Evolutionary conservation across 345 rosid genomes (phyloP), one percentile per base, ranked within the genome.

Genomic region (Brassica carinata): DNA sequence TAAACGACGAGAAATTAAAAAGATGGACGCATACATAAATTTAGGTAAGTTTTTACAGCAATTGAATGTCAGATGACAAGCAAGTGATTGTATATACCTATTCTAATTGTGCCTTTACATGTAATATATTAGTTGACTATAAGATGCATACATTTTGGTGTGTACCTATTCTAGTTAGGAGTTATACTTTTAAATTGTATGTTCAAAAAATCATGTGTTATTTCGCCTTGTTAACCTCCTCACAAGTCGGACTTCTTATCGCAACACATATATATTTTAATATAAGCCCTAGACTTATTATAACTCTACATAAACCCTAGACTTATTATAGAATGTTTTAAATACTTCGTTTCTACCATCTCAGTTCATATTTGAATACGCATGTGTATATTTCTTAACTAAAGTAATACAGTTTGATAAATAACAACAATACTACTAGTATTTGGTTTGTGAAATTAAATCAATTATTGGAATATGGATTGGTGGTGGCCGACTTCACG

Each of bases 401-500:
- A 5, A 19, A 55, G 40, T n/a, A 5, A 23, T 23, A 65, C 5
- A 38, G 7, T 62, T 14, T 23, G 18, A 9, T 7, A 43, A 10
- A 29, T 6, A 43, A 4, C 38, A 63, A 14, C 27, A 30, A n/a
- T 8, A 67, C 13, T 26, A 26, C 17, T 11, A 23, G 33, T 61
- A 61, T 8, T 6, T 76, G 55, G 65, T 63, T 78, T 36, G 72
- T 53, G 65, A 53, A 38, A 10, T 59, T 15, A 62, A n/a, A 68
- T 62, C 23, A 80, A 79, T 74, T 18, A 68, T 68, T 79, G 76
- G 30, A 75, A 55, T 14, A 71, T 70, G 18, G 69, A 71, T 71
- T 15, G 77, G 84, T 81, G 84, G 84, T 76, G 80, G 84, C 64
- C 80, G 73, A 71, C 73, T 76, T 71, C 84, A 81, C 84, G 84